These are phyloP conservation scores for Exidia glandulosa DNA, from an alignment of 768 basidiomycete genomes.

Conservation along the genomic window DNA sequence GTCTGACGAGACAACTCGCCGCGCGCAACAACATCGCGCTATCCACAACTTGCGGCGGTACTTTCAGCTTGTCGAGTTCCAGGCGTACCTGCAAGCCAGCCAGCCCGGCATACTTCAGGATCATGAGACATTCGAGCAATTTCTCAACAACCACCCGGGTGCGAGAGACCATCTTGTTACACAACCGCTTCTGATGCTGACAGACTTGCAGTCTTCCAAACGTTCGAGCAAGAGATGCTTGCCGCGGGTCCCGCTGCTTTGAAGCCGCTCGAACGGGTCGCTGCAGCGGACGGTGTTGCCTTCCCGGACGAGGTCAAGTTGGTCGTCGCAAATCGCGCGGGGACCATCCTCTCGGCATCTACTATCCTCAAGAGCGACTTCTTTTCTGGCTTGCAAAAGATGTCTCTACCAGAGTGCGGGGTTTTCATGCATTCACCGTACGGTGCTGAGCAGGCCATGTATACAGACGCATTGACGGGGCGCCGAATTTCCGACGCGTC, in stretches of 20 bases:
- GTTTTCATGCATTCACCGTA: neutral
- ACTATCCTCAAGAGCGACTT: slow-evolving; percentile 95
- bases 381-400: slow-evolving; percentile 90
- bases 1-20: slow-evolving; percentile 58
- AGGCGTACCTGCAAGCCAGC: slow-evolving; percentile 75
- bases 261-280: slow-evolving; percentile 69
- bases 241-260: slow-evolving; percentile 69
- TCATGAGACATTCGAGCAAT: slow-evolving; percentile 69
- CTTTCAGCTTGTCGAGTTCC: slow-evolving; percentile 79
- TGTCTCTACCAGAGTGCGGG: slow-evolving; percentile 84
- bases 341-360: slow-evolving; percentile 77
- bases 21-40: slow-evolving; percentile 63
- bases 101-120: slow-evolving; percentile 70
- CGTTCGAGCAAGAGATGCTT: slow-evolving; percentile 84
- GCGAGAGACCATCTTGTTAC: slow-evolving; percentile 3
- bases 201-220: slow-evolving; percentile 67
- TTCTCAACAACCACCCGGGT: slow-evolving; percentile 80
- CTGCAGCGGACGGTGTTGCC: slow-evolving; percentile 55
- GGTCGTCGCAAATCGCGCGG: slow-evolving; percentile 74
- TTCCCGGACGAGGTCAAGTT: slow-evolving; percentile 86
- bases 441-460: neutral
- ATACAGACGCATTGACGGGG: slow-evolving; percentile 68
- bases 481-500: slow-evolving; percentile 84
- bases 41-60: slow-evolving; percentile 75
- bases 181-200: neutral